Base-by-base conservation (phyloP, 495 filamentous ascomycete species). In the Bombardia bombarda region DNA sequence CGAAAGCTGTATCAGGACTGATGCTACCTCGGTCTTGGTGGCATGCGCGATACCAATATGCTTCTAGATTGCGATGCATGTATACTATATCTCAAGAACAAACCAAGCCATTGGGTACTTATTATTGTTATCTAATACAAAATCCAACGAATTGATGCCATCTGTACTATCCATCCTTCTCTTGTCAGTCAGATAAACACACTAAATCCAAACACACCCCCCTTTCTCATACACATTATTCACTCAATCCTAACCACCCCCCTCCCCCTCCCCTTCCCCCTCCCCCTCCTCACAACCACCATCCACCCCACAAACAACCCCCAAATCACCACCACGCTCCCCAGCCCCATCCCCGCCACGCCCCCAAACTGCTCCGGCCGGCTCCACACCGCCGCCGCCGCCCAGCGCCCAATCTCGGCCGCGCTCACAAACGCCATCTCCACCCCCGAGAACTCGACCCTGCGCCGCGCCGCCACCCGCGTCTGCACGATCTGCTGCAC, bases 401-500 rank as follows among this genome's bases (percentile, higher is more conserved):
- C 31, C 47, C 56, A 49, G 22, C 60, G 55, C 3, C 26, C 38
- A 9, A 66, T 46, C 45, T 66, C 62, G 38, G 57, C 61, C 9
- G 57, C 19, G 26, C 51, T 53, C 2, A 60, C 50, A 37, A 66
- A 58, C 2, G 46, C 37, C 30, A 58, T 56, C 39, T 68, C 62
- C 2, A 60, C 62, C 7, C 62, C 62, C 7, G 64, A 55, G 38
- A 66, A 68, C 25, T 55, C 55, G 8, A 55, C 56, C 21, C 58
- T 48, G 3, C 55, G 47, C 16, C 38, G 14, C 1, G 57, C 46
- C 0, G 49, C 32, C 13, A 57, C 49, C 7, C 51, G 49, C 31
- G 61, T 62, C 54, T 66, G 62, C 19, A 52, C 56, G 8, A 66
- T 49, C 33, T 62, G 63, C 38, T 62, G 58, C 12, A 60, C 62